A percentile compares a stretch with the other conserved stretches of the same genome.
Evolutionary conservation across 2,329 filamentous ascomycete species (phyloP).

Genomic region (Claviceps sp.): DNA sequence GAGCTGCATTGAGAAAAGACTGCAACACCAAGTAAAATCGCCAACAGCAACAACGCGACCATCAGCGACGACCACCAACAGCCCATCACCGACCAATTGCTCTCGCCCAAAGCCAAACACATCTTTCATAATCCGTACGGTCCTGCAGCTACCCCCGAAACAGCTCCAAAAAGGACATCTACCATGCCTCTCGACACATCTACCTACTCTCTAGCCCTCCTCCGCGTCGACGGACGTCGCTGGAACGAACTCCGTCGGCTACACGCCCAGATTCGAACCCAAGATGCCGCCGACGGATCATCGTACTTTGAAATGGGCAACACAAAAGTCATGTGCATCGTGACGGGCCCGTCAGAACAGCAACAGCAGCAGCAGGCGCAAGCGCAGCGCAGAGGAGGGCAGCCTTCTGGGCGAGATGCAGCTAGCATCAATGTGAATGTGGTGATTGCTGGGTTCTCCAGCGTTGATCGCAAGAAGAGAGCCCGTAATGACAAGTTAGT

Average conservation of each 20-base stretch:
- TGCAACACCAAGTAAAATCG: too few species aligned
- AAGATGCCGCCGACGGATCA: slow-evolving; percentile 83
- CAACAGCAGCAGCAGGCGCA: slow-evolving; percentile 50
- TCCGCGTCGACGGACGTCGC: slow-evolving; percentile 70
- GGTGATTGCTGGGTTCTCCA: slow-evolving; percentile 75
- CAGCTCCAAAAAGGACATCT: not conserved
- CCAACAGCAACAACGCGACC: too few species aligned
- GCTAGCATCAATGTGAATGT: slow-evolving; percentile 66
- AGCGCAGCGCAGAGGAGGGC: slow-evolving; percentile 24
- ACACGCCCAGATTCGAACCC: slow-evolving; percentile 80
- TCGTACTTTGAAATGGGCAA: slow-evolving; percentile 95
- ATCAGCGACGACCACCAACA: too few species aligned
- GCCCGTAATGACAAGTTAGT: slow-evolving; percentile 65
- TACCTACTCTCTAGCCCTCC: slow-evolving; percentile 74
- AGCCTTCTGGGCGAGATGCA: slow-evolving; percentile 29
- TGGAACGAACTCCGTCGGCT: slow-evolving; percentile 95
- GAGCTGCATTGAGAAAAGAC: too few species aligned
- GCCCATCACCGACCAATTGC: too few species aligned
- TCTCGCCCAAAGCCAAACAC: not conserved
- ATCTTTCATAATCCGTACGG: not conserved
- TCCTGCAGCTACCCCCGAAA: not conserved
- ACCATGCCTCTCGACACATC: slow-evolving; percentile 89
- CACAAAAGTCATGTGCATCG: slow-evolving; percentile 89
- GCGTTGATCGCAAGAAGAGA: slow-evolving; percentile 69
- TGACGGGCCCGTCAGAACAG: slow-evolving; percentile 70